Conservation (phyloP, 768 basidiomycete genomes). For the Favolaschia claudopus region DNA sequence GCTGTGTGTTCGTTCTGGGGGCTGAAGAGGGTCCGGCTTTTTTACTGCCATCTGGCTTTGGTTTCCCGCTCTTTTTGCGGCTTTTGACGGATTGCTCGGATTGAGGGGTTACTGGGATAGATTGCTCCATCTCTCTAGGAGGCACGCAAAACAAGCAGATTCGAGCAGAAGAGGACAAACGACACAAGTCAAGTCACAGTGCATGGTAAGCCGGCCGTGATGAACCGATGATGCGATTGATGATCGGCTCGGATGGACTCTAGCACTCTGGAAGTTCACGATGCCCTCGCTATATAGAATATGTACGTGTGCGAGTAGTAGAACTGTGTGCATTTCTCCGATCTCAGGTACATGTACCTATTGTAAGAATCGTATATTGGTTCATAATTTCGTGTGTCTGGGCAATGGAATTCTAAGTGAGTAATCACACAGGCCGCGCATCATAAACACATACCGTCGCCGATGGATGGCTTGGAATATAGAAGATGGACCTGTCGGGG, state of each 20-base stretch:
- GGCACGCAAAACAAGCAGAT: neutral
- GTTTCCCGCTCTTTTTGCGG: conserved; percentile 19
- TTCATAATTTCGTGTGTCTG: conserved; percentile 27
- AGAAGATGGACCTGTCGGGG: conserved; percentile 26
- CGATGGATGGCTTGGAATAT: conserved; percentile 28
- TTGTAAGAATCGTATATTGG: conserved; percentile 21
- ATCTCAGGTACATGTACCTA: conserved; percentile 13
- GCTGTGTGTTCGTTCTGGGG: neutral
- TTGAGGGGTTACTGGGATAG: neutral
- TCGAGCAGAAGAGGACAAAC: neutral
- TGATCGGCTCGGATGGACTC: too few species aligned
- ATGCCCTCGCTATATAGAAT: too few species aligned
- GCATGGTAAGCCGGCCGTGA: too few species aligned
- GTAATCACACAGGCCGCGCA: too few species aligned
- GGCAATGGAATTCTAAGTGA: neutral
- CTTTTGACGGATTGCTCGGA: conserved; percentile 6
- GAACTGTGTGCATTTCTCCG: too few species aligned
- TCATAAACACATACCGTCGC: conserved; percentile 16
- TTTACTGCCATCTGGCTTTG: conserved; percentile 3
- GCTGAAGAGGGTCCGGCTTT: conserved; percentile 6
- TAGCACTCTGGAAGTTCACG: too few species aligned
- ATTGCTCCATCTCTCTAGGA: neutral
- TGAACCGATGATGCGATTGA: too few species aligned
- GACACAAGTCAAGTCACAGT: too few species aligned
- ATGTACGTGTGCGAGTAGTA: too few species aligned